Base-by-base conservation (phyloP, 2,329 filamentous ascomycete species). In the Ceratocystis ficicola region DNA sequence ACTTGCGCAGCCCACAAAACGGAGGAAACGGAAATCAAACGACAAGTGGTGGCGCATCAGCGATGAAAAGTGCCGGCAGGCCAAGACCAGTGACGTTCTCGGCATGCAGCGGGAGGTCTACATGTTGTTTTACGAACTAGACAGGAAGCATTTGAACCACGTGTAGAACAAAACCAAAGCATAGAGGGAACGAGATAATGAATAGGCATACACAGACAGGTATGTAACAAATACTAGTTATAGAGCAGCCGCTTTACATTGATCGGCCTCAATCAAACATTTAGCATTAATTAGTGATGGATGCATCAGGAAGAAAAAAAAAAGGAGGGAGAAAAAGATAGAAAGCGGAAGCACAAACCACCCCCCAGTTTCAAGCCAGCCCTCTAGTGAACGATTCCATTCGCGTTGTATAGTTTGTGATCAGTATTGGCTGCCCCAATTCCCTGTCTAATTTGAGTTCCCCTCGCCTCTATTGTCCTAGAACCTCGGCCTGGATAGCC, bases 41-140 rank as follows among this genome's bases (percentile, higher is more conserved):
- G 87, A 95, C 72, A 85, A 75, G 69, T 99, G 94, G 94, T 99
- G 94, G 94, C 85, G 94, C 44, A 95, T 99, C 70, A 96, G 92
- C 70, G 94, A 99, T 74, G 94, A 99, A 70, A 96, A 95, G 76
- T 85, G 97, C 71, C 94, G 93, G 73, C 93, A 97, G 76, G 88
- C 90, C 70, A 96, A 92, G 78, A 97, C 92, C 5, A 84, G 82
- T 65, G 94, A 99, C 70, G 90, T 99, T 5, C 75, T 99, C 67
- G 85, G 86, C 6, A 96, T 96, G 91, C 91, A 96, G 76, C 87
- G 87, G 71, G 94, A 99, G 75, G 93, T 97, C 0, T 99, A 99
- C 74, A 78, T 99, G 73, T 76, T 99, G 63, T 99, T 99, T 75
- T 99, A 99, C 75, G 93, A 97, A 78, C 77, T 95, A 71, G 88